Evolutionary conservation across 1,284 basidiomycete genomes (phyloP).

Genomic region (Tilletia indica): DNA sequence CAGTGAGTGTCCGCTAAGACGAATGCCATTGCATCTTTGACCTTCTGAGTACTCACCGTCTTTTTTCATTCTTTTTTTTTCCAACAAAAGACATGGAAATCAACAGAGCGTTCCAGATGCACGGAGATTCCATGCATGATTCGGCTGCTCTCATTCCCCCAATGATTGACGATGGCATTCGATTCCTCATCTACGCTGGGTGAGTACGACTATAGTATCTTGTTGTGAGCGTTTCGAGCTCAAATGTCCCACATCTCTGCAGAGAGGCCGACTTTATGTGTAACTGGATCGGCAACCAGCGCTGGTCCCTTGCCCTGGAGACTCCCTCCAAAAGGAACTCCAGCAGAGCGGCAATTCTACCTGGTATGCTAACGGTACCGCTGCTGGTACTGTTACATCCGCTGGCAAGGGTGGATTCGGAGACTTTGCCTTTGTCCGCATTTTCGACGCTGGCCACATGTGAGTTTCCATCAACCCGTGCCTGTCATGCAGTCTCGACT

Average conservation of each 20-base stretch:
- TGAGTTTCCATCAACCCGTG: not conserved
- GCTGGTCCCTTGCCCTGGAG: conserved; percentile 46
- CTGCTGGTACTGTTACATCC: conserved; percentile 38
- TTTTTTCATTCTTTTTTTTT: not conserved
- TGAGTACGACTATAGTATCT: not conserved
- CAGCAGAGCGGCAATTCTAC: conserved; percentile 36
- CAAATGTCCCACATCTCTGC: too few relatives aligned
- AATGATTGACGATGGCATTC: conserved; percentile 71
- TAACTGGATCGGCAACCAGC: conserved; percentile 50
- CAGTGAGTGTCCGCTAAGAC: conserved; percentile 56
- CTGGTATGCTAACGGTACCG: conserved; percentile 39
- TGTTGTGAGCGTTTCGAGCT: not conserved
- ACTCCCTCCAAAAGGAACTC: conserved; percentile 43
- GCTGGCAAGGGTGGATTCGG: conserved; percentile 48
- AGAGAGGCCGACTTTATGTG: conserved; percentile 73
- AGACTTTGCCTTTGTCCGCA: conserved; percentile 39
- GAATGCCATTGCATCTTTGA: too few relatives aligned
- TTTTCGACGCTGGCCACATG: conserved; percentile 49
- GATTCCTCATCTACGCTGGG: conserved; percentile 75
- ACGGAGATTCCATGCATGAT: conserved; percentile 78
- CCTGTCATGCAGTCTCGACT: not conserved
- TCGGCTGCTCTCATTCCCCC: conserved; percentile 71
- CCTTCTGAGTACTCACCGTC: too few relatives aligned
- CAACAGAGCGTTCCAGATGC: conserved; percentile 69
- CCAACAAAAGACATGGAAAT: conserved; percentile 57